Evolutionary conservation across 768 basidiomycete genomes (phyloP), one percentile per base, ranked within the genome.

Genomic region (Chalciporus piperatus): DNA sequence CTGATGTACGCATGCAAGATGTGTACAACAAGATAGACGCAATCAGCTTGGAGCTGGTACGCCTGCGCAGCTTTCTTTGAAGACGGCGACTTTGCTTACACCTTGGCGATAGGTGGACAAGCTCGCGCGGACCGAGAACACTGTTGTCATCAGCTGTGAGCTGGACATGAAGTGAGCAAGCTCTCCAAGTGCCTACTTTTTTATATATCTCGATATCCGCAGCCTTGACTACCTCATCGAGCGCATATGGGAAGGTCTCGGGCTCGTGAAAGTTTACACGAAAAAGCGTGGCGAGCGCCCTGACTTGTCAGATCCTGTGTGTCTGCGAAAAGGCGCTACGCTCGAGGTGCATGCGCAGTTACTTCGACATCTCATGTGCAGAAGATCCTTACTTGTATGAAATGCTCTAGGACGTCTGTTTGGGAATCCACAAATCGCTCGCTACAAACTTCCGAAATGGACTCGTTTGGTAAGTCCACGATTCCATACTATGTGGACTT

Each of bases 21-120:
- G 93, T 95, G 8, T 96, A 96, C 74, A 99, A 99, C 78, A 99
- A 99, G 73, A 83, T 97, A 54, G 95, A 98, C 61, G 80, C 89
- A 3, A 85, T 94, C 60, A 89, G 86, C 61, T 74, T 92, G 37
- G 89, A 92, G 65, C 84, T 83, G 58, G 67, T 69, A 47, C 12
- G 65, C 2, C 41, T 11, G 6, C 27, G 11, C 19, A 10, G 17
- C 41, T 38, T 35, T 25, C 32, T 41, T 37, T 7, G 9, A 20
- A 22, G 45, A 33, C 39, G 9, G 13, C 20, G 33, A 17, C 23
- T 30, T 37, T 8, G 17, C 19, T 58, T 20, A 63, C 16, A 11
- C 45, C 38, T 27, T 25, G n/a, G n/a, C n/a, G 20, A 37, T 50
- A 69, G 67, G 77, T 95, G 53, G 84, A 96, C 68, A 88, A 88